phyloP scores from a whole-genome alignment of 2,329 filamentous ascomycete species.

The Calonectria fujianensis region DNA sequence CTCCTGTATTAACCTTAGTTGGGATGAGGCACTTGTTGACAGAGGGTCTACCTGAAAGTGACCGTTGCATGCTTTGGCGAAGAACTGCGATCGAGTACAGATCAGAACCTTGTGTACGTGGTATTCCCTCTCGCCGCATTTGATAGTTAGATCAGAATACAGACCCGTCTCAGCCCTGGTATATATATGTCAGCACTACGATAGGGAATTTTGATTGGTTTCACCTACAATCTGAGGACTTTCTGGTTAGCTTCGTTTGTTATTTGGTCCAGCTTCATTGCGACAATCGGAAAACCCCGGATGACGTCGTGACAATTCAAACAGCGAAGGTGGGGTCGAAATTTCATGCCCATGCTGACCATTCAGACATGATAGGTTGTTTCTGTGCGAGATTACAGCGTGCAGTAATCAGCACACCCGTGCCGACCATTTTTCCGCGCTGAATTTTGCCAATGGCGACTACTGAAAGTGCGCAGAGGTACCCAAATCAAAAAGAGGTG shows the following conservation, averaged over 20 bases:
- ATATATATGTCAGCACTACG: no score
- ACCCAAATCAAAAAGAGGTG: neutral
- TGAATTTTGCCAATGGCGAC: neutral
- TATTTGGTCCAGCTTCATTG: neutral
- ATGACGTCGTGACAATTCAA: neutral
- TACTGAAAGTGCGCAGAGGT: no score
- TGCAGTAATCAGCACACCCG: neutral
- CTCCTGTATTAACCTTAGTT: neutral
- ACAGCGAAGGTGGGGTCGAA: neutral
- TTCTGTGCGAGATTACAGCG: no score
- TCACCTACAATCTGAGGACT: neutral
- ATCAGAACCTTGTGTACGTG: neutral
- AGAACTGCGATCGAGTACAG: slow-evolving; percentile 2
- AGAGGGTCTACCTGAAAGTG: neutral
- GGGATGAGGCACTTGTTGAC: neutral
- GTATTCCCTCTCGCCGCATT: neutral
- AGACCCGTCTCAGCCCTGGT: neutral
- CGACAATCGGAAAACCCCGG: neutral
- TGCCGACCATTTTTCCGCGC: slow-evolving; percentile 6
- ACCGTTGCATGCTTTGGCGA: neutral
- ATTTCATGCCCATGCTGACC: neutral
- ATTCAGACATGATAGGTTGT: neutral
- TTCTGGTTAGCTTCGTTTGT: neutral
- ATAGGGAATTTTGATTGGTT: no score
- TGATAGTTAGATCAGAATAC: neutral